Base-by-base conservation (phyloP, 352 stramenopile genomes). In the Aphanomyces stellatus region DNA sequence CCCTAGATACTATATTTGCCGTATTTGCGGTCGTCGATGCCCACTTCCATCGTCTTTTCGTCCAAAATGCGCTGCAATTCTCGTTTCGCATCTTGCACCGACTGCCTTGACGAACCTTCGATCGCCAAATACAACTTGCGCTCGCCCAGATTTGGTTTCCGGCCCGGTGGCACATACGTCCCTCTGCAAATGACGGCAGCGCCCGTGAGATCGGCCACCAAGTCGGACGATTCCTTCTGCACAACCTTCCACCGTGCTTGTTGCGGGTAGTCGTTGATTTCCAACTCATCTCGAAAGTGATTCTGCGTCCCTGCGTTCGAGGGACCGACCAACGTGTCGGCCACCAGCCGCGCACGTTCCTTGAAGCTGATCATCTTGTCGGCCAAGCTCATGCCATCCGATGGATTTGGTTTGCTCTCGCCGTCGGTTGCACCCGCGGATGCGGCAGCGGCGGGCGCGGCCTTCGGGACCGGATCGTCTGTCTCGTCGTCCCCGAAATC, bases 221-320 rank as follows among this genome's bases (percentile, higher is more conserved):
- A 80, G 49, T 96, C 83, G 24, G 88, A 86, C 34, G 86, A 82
- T 28, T 97, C 88, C 62, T 93, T 95, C 53, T 95, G 86, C 27
- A 84, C 91, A 51, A 95, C 87, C 53, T 81, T 90, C 77, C 82
- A 95, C 13, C 90, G 81, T 56, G 90, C 92, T 69, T 96, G 87
- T 71, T 95, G 82, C 3, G 92, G 91, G 71, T 97, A 98, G 63
- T 98, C 92, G 72, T 98, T 98, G 74, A 98, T 97, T 69, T 96
- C 91, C 19, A 98, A 75, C 66, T 98, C 90, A 69, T 96, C 86
- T 10, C 80, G 75, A 61, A 94, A 96, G 62, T 95, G 85, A 3
- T 19, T 62, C 46, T 33, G 35, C 24, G 30, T 19, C 35, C 19
- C 33, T 13, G 22, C 46, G 27, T 13, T 37, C 30, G 49, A 13